Percentiles rank a stretch among this genome's conserved stretches.
phyloP scores from a whole-genome alignment of 768 basidiomycete species.

The Saitozyma sp. region DNA sequence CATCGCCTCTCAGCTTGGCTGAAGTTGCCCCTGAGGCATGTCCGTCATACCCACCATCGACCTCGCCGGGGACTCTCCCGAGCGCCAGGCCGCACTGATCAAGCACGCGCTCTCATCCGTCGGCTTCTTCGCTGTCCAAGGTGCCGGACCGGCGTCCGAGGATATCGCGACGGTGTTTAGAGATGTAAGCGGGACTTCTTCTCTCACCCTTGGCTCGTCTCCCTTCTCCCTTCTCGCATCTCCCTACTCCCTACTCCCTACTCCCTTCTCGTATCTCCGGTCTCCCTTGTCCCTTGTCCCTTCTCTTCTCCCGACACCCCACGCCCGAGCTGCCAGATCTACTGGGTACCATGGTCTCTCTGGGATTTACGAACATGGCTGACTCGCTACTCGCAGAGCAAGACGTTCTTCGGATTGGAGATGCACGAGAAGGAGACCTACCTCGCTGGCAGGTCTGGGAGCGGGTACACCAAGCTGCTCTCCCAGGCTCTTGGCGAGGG shows the following conservation, averaged over 20 bases:
- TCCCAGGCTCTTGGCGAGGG: conserved; percentile 17
- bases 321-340: no score
- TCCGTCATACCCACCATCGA: conserved; percentile 19
- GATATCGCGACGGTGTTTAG: conserved; percentile 16
- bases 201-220: background rate
- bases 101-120: conserved; percentile 16
- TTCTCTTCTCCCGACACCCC: no score
- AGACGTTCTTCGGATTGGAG: conserved; percentile 11
- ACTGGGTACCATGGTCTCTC: background rate
- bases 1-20: no score
- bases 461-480: conserved; percentile 18
- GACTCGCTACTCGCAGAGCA: conserved; percentile 2
- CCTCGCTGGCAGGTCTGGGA: conserved; percentile 12
- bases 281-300: background rate
- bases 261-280: no score
- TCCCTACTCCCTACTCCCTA: background rate
- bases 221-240: background rate
- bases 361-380: background rate
- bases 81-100: conserved; percentile 18
- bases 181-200: conserved; percentile 4
- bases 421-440: conserved; percentile 17
- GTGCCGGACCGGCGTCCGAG: conserved; percentile 9
- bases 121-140: conserved; percentile 18
- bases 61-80: conserved; percentile 17
- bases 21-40: background rate